Conservation (phyloP, 73 alveolate genomes). For the Paramecium caudatum region DNA sequence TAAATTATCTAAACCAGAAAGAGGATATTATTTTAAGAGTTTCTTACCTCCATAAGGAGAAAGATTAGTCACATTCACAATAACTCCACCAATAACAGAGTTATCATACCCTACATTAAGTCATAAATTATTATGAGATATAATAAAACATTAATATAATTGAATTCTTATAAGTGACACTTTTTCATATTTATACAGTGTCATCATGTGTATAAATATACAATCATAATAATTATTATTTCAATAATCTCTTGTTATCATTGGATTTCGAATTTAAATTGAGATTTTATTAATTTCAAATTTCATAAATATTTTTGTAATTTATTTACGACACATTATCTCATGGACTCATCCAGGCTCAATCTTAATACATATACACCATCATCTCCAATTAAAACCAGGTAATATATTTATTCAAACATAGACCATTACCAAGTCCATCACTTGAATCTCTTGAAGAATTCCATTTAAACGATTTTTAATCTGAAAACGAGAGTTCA, state of each 20-base stretch:
- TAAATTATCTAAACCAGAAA: slow-evolving; percentile 62
- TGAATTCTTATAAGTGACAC: no score
- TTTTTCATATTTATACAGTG: no score
- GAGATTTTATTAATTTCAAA: slow-evolving; percentile 55
- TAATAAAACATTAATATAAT: no score
- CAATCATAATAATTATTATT: no score
- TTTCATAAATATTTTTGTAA: slow-evolving; percentile 18
- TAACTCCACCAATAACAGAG: slow-evolving; percentile 38
- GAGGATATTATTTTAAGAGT: slow-evolving; percentile 46
- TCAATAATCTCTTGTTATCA: no score
- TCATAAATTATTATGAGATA: slow-evolving; percentile 38
- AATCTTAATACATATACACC: not conserved
- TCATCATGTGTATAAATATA: no score
- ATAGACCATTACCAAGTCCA: slow-evolving; percentile 55
- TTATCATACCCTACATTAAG: slow-evolving; percentile 15
- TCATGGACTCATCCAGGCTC: not conserved
- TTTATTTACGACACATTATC: not conserved
- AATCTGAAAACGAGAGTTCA: slow-evolving; percentile 3
- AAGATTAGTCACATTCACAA: slow-evolving; percentile 25
- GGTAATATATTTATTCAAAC: not conserved
- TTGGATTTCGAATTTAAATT: not conserved
- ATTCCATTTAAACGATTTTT: not conserved
- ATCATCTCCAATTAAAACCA: slow-evolving; percentile 49
- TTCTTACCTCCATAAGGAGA: slow-evolving; percentile 12
- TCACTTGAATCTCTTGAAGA: slow-evolving; percentile 43